Percentiles rank a stretch among this genome's conserved stretches.
Evolutionary conservation across 202 grass and related monocot species (phyloP).

Genomic region (Setaria italica): DNA sequence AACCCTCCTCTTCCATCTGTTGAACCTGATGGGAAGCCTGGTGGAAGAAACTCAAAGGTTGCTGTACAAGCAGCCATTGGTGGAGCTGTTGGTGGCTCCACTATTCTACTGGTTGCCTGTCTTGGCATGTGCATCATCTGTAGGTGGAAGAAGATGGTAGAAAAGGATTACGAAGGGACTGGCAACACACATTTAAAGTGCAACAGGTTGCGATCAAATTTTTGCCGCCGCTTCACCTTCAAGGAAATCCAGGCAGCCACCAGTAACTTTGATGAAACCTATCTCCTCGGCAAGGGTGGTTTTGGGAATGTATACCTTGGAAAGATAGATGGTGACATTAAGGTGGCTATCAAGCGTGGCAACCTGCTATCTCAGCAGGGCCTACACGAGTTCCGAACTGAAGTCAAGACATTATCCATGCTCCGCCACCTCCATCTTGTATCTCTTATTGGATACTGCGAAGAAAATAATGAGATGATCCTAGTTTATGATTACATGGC

Average conservation of each 20-base stretch:
- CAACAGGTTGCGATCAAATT: slow-evolving; percentile 45
- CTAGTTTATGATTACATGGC: too few species aligned
- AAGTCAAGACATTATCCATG: slow-evolving; percentile 64
- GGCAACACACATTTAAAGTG: slow-evolving; percentile 37
- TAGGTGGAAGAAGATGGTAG: slow-evolving; percentile 47
- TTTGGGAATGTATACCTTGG: slow-evolving; percentile 69
- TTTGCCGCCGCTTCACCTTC: slow-evolving; percentile 64
- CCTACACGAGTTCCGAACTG: slow-evolving; percentile 56
- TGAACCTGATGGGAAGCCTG: not conserved
- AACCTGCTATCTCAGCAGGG: slow-evolving; percentile 64
- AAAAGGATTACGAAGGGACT: slow-evolving; percentile 20
- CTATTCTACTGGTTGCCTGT: slow-evolving; percentile 33
- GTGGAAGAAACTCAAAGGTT: not conserved
- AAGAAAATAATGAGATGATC: slow-evolving; percentile 28
- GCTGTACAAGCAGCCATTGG: slow-evolving; percentile 9
- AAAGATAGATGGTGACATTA: slow-evolving; percentile 36
- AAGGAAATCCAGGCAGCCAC: slow-evolving; percentile 58
- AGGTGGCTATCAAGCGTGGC: slow-evolving; percentile 66
- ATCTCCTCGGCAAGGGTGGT: slow-evolving; percentile 63
- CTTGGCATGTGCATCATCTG: slow-evolving; percentile 23
- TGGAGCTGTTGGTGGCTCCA: slow-evolving; percentile 43
- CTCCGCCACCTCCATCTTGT: slow-evolving; percentile 67
- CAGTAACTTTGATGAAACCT: slow-evolving; percentile 49
- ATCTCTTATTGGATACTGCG: slow-evolving; percentile 69
- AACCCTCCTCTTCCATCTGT: slow-evolving; percentile 41